Evolutionary conservation across 1,139 yeast genomes (phyloP).

Genomic region (Debaryomyces subglobosus): DNA sequence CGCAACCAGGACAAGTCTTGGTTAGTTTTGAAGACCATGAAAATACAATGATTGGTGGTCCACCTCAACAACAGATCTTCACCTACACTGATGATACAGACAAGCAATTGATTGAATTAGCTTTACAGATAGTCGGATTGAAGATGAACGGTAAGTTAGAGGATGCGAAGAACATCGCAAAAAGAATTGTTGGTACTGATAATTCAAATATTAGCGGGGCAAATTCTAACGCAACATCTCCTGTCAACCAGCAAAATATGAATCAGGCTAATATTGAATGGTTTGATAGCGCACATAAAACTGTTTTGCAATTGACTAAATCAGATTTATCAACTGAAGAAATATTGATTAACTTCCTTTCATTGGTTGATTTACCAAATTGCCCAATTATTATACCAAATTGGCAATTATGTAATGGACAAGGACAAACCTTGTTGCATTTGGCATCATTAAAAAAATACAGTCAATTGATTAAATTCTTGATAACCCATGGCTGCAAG

Average conservation of each 20-base stretch:
- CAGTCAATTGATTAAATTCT: conserved; percentile 57
- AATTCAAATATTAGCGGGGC: conserved; percentile 11
- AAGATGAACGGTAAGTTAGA: conserved; percentile 94
- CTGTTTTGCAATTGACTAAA: conserved; percentile 52
- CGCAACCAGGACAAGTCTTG: conserved; percentile 86
- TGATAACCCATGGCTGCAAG: conserved; percentile 79
- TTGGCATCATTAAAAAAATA: conserved; percentile 80
- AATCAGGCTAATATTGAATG: conserved; percentile 40
- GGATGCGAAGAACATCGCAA: conserved; percentile 89
- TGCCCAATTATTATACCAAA: conserved; percentile 68
- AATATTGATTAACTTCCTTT: conserved; percentile 63
- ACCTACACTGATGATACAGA: conserved; percentile 94
- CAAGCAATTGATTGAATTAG: conserved; percentile 86
- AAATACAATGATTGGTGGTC: conserved; percentile 29
- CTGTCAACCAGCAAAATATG: conserved; percentile 10
- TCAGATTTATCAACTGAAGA: conserved; percentile 56
- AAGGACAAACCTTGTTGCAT: conserved; percentile 88
- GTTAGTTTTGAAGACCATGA: conserved; percentile 72
- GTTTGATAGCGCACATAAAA: conserved; percentile 52
- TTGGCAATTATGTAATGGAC: conserved; percentile 76
- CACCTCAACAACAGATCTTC: conserved; percentile 61
- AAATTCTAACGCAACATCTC: conserved; percentile 1
- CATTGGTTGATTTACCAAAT: conserved; percentile 62
- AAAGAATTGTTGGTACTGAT: conserved; percentile 75
- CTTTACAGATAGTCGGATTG: conserved; percentile 90